Percentiles rank a stretch among this genome's conserved stretches.
These are phyloP conservation scores for Salicornia ramosissima DNA, from an alignment of 148 eudicot species.

Conservation along the genomic window DNA sequence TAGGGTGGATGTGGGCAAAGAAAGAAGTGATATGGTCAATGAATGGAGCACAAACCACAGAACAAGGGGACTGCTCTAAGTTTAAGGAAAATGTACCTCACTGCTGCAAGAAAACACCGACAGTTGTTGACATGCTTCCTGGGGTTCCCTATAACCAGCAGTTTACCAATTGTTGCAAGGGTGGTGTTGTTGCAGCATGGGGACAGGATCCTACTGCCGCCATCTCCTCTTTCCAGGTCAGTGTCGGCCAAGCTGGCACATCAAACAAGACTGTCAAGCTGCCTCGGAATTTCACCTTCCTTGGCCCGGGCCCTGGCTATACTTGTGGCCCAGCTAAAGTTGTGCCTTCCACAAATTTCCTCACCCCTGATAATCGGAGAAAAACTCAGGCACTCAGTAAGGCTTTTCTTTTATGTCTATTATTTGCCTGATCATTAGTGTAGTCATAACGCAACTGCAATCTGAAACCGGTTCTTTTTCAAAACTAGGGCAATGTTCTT, in stretches of 20 bases:
- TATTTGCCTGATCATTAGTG: neutral
- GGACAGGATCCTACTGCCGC: constrained; percentile 59
- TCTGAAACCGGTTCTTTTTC: neutral
- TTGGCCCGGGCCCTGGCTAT: constrained; percentile 67
- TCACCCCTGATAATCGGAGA: constrained; percentile 53
- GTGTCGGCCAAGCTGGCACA: constrained; percentile 66
- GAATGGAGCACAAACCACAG: constrained; percentile 64
- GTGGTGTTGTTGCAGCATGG: constrained; percentile 57
- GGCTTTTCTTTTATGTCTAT: neutral
- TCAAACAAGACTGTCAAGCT: constrained; percentile 61
- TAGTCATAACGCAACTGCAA: neutral
- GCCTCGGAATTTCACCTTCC: constrained; percentile 63
- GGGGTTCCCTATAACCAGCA: constrained; percentile 68
- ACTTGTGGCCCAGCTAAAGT: constrained; percentile 73
- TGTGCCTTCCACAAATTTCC: constrained; percentile 59
- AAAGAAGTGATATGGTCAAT: constrained; percentile 66
- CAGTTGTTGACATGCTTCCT: constrained; percentile 58
- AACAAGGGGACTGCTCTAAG: constrained; percentile 71
- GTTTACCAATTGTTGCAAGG: constrained; percentile 59
- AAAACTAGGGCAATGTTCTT: too few species aligned
- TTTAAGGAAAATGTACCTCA: constrained; percentile 54
- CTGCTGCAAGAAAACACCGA: constrained; percentile 51
- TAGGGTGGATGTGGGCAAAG: constrained; percentile 67
- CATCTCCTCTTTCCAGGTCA: constrained; percentile 59
- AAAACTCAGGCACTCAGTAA: constrained; percentile 70